Evolutionary conservation across 768 basidiomycete genomes (phyloP).

Genomic region (Chiua virens): DNA sequence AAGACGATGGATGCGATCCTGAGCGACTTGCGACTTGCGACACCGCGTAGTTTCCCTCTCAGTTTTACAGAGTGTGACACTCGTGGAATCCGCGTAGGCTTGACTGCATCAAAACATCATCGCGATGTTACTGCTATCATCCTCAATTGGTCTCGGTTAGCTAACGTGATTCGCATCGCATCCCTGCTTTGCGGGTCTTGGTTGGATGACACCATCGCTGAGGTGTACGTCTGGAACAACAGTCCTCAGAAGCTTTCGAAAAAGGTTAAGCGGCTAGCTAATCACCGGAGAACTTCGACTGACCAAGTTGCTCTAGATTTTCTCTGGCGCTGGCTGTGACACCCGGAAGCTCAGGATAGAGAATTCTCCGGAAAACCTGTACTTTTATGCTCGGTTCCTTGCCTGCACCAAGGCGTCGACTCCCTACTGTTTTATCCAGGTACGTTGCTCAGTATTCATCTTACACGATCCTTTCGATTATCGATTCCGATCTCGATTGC

Average conservation of each 20-base stretch:
- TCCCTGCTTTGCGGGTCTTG: slow-evolving; percentile 49
- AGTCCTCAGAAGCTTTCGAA: slow-evolving; percentile 42
- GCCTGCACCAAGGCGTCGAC: slow-evolving; percentile 54
- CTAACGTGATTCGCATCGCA: slow-evolving; percentile 58
- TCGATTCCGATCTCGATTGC: slow-evolving; percentile 1
- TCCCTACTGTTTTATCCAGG: slow-evolving; percentile 64
- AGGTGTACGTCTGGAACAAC: slow-evolving; percentile 66
- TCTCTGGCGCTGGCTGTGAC: slow-evolving; percentile 43
- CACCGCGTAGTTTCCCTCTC: slow-evolving; percentile 9
- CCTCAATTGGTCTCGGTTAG: slow-evolving; percentile 67
- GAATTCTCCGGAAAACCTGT: slow-evolving; percentile 57
- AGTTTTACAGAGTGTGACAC: slow-evolving; percentile 12
- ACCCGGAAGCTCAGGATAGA: slow-evolving; percentile 46
- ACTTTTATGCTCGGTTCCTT: slow-evolving; percentile 62
- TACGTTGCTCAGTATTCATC: slow-evolving; percentile 26
- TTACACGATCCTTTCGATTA: neutral
- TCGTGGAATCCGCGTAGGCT: slow-evolving; percentile 14
- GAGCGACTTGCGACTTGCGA: slow-evolving; percentile 14
- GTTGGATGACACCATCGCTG: slow-evolving; percentile 45
- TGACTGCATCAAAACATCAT: neutral
- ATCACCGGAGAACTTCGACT: neutral
- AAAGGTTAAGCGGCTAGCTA: slow-evolving; percentile 36
- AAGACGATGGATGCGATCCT: slow-evolving; percentile 10
- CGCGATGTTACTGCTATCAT: slow-evolving; percentile 54
- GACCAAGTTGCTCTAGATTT: slow-evolving; percentile 36